Evolutionary conservation across 2,329 filamentous ascomycete genomes (phyloP), one percentile per base, ranked within the genome.

Genomic region (Cladosporium sp.): DNA sequence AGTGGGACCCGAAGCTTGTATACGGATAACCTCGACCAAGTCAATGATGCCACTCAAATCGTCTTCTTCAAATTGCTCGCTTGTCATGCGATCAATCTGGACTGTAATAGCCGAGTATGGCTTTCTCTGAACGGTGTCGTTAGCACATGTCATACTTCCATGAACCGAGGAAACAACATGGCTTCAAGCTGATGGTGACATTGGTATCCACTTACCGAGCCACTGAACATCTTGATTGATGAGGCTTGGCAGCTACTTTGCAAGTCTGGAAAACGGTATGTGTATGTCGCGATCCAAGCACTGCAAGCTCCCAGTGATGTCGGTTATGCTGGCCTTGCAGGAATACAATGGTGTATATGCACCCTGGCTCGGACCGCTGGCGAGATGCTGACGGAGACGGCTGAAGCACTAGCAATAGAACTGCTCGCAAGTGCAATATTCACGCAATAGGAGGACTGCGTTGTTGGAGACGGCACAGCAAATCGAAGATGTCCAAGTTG

Each of bases 51-150:
- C 94, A 67, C 90, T 88, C 38, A 95, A 80, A 73, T 97, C 92
- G 72, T 97, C 91, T 71, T 95, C 90, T 61, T 95, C 88, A 74
- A 90, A 95, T 62, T 88, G 81, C 75, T 97, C 93, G 69, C 90
- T 88, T 1, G 93, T 97, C 67, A 97, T 83, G 60, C 88, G 88
- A 75, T 97, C 94, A 68, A 99, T 85, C 64, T 90, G 90, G 57
- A 96, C 93, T 37, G 93, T 96, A 63, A 99, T 88, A 42, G 94
- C 92, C 70, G 94, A 91, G 74, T 92, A 97, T 3, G 93, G 92
- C 74, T 94, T 94, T 78, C 92, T 78, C 76, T 79, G 25, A n/a
- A n/a, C 2, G 12, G 3, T 3, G 12, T 8, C 5, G 8, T 50
- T 14, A 50, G 47, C 19, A 30, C 22, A 30, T 17, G 3, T 47